Base-by-base conservation (phyloP, 2,329 filamentous ascomycete species). In the Cordyceps cateniannulata region DNA sequence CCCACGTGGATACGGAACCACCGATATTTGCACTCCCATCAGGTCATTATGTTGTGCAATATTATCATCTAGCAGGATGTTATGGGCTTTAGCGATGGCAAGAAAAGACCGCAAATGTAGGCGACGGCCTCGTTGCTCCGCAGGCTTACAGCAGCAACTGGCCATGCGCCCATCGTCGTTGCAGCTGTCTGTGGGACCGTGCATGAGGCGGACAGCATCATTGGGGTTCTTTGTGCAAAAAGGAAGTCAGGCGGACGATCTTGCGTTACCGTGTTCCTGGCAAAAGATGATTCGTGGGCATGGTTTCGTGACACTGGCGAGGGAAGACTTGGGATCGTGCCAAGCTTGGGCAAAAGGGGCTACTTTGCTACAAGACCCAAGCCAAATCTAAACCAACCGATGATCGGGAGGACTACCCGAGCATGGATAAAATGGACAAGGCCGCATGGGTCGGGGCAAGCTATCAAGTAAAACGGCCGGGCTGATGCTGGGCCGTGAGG, bases 41-140 rank as follows among this genome's bases (percentile, higher is more conserved):
- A 59, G 51, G 47, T 32, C 45, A 52, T 59, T 29, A 24, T 50
- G 48, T 59, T 45, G 57, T 52, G 38, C 40, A 59, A 47, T 52
- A 5, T 14, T 6, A 20, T 35, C 25, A 7, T 52, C 38, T 20
- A 7, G 27, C 16, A 27, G 20, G 27, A 22, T 38, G 9, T 40
- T 53, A n/a, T n/a, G n/a, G 10, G 35, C 48, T 10, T 53, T 3
- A 12, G 8, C 27, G 0, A 24, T 27, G 25, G 44, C 7, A 45
- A 47, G 22, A 1, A n/a, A 24, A 32, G 24, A 38, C 27, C 27
- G 9, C 27, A 38, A 32, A 52, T n/a, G 20, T n/a, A 16, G 6
- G n/a, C 6, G 10, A 35, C 8, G 32, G 10, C 16, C 38, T 35
- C 29, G 12, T 32, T 25, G 48, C 38, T 47, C 40, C 8, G 40